Evolutionary conservation across 2,329 filamentous ascomycete genomes (phyloP), one percentile per base, ranked within the genome.

Genomic region (Penicillium palitans): DNA sequence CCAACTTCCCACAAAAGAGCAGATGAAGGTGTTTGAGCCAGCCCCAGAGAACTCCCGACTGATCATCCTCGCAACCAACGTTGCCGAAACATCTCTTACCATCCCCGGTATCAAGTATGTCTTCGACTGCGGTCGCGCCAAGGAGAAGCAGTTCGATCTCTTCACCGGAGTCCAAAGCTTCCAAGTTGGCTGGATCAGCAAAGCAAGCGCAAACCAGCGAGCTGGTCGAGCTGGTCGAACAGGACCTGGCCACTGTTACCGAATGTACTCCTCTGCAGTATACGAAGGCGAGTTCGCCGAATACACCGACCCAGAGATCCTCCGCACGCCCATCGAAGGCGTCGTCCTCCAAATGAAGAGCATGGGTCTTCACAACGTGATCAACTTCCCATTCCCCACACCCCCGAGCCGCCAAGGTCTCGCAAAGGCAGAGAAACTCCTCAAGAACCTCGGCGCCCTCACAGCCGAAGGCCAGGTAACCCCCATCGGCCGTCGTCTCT

Each of bases 311-410:
- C 93, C 95, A 0, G 95, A 99, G 74, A 88, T 99, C 40, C 77
- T 96, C 48, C 85, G 93, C 25, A 96, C 95, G 76, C 93, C 95
- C 0, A 91, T 98, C 29, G 95, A 99, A 74, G 91, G 89, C 19
- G 86, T 98, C 3, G 93, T 98, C 1, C 80, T 99, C 39, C 93
- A 97, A 73, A 85, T 99, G 67, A 99, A 98, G 79, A 87, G 89
- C 51, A 96, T 99, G 90, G 90, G 92, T 55, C 84, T 97, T 33
- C 90, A 93, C 60, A 88, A 93, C 57, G 89, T 99, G 8, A 84
- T 91, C 72, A 96, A 95, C 74, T 99, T 99, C 72, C 95, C 96
- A 0, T 99, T 98, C 72, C 95, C 95, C 4, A 98, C 93, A 15
- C 87, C 92, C 0, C 95, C 95, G 2, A 88, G 92, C 67, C 83